Evolutionary conservation across 805 yeast species (phyloP).

Genomic region (Pichia nanzhaoensis): DNA sequence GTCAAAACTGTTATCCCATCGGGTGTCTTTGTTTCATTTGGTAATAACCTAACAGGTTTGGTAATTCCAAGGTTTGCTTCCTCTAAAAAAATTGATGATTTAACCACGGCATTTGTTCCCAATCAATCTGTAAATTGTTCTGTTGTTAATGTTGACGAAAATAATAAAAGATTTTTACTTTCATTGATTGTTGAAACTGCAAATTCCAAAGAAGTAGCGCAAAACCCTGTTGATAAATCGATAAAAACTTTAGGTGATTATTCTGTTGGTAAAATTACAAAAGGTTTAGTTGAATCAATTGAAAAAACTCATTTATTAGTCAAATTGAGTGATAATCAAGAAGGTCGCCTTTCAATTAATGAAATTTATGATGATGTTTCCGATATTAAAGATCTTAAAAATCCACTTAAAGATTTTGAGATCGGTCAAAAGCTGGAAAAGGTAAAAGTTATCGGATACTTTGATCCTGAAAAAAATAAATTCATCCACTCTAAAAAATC

Average conservation of each 20-base stretch:
- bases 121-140: slow-evolving; percentile 69
- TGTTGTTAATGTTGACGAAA: slow-evolving; percentile 62
- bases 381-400: slow-evolving; percentile 49
- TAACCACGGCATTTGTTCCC: slow-evolving; percentile 46
- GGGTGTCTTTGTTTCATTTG: slow-evolving; percentile 82
- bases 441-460: slow-evolving; percentile 72
- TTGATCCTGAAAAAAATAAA: slow-evolving; percentile 60
- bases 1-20: slow-evolving; percentile 68
- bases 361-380: slow-evolving; percentile 51
- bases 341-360: slow-evolving; percentile 73
- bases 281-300: slow-evolving; percentile 53
- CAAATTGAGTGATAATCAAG: slow-evolving; percentile 65
- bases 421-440: slow-evolving; percentile 46
- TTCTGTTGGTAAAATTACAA: slow-evolving; percentile 53
- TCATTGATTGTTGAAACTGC: slow-evolving; percentile 39
- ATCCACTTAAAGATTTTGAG: slow-evolving; percentile 55
- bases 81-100: slow-evolving; percentile 45
- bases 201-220: slow-evolving; percentile 25
- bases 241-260: slow-evolving; percentile 45
- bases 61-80: slow-evolving; percentile 69
- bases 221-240: slow-evolving; percentile 56
- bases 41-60: slow-evolving; percentile 74
- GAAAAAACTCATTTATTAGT: slow-evolving; percentile 68
- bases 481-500: slow-evolving; percentile 55
- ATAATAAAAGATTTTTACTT: slow-evolving; percentile 62